A percentile compares a stretch with the other conserved stretches of the same genome.
Evolutionary conservation across 768 basidiomycete species (phyloP).

Genomic region (Pleurotus citrinopileatus): DNA sequence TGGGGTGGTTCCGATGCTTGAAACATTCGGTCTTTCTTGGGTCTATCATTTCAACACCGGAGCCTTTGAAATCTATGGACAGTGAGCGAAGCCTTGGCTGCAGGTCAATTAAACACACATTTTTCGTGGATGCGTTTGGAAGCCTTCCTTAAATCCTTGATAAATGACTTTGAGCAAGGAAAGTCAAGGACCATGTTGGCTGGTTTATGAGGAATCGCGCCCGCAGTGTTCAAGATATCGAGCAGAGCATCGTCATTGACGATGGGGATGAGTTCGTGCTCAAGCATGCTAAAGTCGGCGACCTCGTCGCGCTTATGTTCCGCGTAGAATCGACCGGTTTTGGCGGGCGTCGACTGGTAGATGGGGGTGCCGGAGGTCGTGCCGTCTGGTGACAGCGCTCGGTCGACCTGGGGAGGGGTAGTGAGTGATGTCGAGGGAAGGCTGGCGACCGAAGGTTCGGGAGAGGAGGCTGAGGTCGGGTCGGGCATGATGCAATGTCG

Average conservation of each 20-base stretch:
- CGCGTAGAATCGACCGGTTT: not conserved
- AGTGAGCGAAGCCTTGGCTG: not conserved
- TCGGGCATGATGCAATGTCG: no score
- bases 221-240: not conserved
- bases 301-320: not conserved
- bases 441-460: no score
- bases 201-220: not conserved
- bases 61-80: not conserved
- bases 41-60: not conserved
- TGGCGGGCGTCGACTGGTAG: not conserved
- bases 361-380: no score
- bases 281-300: not conserved
- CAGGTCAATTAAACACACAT: no score
- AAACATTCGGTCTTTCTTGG: not conserved
- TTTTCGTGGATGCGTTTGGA: not conserved
- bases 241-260: not conserved
- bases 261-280: not conserved
- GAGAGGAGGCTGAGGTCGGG: no score
- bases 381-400: no score
- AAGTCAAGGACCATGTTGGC: not conserved
- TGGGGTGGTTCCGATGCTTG: not conserved
- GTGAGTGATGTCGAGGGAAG: no score
- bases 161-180: not conserved
- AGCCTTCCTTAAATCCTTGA: not conserved
- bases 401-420: no score